Evolutionary conservation across 2,329 filamentous ascomycete genomes (phyloP), one percentile per base, ranked within the genome.

Genomic region (Epichloe gansuensis): DNA sequence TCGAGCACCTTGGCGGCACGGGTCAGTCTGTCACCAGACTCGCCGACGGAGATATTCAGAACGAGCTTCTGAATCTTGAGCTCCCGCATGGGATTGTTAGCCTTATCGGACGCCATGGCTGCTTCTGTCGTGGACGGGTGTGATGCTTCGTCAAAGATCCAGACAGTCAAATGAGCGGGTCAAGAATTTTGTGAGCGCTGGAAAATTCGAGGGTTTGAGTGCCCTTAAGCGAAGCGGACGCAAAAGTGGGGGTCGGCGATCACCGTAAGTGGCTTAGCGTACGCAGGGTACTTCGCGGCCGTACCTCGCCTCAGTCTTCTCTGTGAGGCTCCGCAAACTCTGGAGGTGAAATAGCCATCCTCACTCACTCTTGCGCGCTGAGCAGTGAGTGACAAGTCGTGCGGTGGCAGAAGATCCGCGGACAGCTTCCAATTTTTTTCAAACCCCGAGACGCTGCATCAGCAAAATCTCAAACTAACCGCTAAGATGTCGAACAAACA

Each of bases 11-110:
- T 98, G 71, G 93, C 93, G 72, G 93, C 93, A 86, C 93, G 88
- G 68, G 93, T 98, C 73, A 98, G 86, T 85, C 93, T 95, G 80
- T 98, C 93, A 88, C 93, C 93, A 85, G 91, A 97, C 82, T 98
- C 93, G 78, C 93, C 93, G 68, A 98, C 93, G 66, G 88, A 96
- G 78, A 96, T 96, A 85, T 96, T 96, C 73, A 96, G 87, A 75
- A 95, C 90, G 74, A 96, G 88, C 82, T 96, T 96, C 80, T 95
- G 89, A 78, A 96, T 93, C 81, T 89, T 89, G 73, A 97, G 88
- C 81, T 98, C 91, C 81, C 90, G 88, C 93, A 98, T 98, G 80
- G 93, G 91, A 84, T 98, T 98, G 74, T 81, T 78, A 73, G 80
- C 74, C 83, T 97, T 96, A 73, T 91, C 87, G 74, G 85, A 78